phyloP scores from a whole-genome alignment of 73 alveolate genomes.

The Symbiodinium pilosum region DNA sequence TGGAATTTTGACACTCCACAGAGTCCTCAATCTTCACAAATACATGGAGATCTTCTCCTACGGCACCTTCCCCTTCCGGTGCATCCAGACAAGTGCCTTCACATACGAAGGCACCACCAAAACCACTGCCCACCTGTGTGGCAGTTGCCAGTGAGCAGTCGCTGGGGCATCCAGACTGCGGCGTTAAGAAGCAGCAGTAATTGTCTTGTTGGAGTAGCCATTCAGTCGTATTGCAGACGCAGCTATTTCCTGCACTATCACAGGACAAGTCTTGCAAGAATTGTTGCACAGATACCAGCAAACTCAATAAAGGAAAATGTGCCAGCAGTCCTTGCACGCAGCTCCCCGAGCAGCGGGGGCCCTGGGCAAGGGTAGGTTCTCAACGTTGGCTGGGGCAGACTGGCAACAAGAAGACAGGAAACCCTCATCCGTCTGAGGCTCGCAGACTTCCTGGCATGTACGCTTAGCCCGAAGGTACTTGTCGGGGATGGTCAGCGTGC shows the following conservation, averaged over 20 bases:
- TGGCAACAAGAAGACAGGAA: too few relatives aligned
- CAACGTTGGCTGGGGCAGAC: too few relatives aligned
- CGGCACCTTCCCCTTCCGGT: slow-evolving; percentile 62
- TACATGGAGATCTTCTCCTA: slow-evolving; percentile 49
- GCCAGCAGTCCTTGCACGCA: background rate
- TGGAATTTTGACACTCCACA: background rate
- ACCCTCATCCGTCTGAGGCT: background rate
- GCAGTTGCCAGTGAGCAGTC: slow-evolving; percentile 32
- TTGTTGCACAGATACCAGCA: background rate
- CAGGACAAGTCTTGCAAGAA: too few relatives aligned
- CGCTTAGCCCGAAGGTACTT: slow-evolving; percentile 8
- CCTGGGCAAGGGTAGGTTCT: too few relatives aligned
- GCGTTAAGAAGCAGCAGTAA: slow-evolving; percentile 54
- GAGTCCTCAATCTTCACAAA: slow-evolving; percentile 62
- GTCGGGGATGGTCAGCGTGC: slow-evolving; percentile 35
- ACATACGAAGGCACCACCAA: slow-evolving; percentile 49
- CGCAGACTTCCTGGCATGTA: background rate
- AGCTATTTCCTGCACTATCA: slow-evolving; percentile 16
- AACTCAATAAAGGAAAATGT: background rate
- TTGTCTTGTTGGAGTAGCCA: slow-evolving; percentile 24
- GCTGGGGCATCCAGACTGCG: slow-evolving; percentile 15
- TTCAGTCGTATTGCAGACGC: slow-evolving; percentile 44
- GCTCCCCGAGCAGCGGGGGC: slow-evolving; percentile 4
- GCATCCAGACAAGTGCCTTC: slow-evolving; percentile 28
- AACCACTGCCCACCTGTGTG: slow-evolving; percentile 65